These are phyloP conservation scores for Mucor saturninus DNA, from an alignment of 371 early-diverging fungal species.

Conservation along the genomic window DNA sequence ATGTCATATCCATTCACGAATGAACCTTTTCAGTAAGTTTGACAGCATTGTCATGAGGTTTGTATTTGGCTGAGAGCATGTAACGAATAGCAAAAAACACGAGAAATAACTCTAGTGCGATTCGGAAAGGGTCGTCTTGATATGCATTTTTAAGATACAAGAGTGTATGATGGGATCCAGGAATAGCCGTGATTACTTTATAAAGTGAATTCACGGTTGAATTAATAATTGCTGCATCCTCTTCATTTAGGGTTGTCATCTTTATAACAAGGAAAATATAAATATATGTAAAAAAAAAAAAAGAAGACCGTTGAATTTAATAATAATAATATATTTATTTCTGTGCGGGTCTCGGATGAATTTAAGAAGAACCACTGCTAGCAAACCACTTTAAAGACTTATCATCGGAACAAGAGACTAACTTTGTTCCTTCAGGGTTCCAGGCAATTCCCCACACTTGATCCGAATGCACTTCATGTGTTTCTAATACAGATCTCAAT, in stretches of 20 bases:
- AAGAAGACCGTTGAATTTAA: background rate
- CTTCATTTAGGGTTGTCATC: constrained; percentile 15
- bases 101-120: constrained; percentile 84
- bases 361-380: constrained; percentile 50
- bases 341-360: background rate
- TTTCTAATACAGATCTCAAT: constrained; percentile 75
- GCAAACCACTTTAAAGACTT: constrained; percentile 59
- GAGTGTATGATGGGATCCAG: constrained; percentile 78
- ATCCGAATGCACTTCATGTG: constrained; percentile 79
- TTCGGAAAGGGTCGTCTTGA: constrained; percentile 96
- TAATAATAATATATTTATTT: no score
- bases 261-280: constrained; percentile 4
- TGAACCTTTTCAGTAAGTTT: constrained; percentile 82
- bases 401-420: constrained; percentile 80
- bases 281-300: constrained; percentile 4
- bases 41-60: constrained; percentile 82
- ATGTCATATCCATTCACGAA: no score
- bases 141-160: constrained; percentile 91
- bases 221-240: constrained; percentile 49
- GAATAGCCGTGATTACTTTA: constrained; percentile 57
- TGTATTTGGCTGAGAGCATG: constrained; percentile 83
- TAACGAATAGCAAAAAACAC: constrained; percentile 92
- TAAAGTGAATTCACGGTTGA: constrained; percentile 52
- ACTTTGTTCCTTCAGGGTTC: constrained; percentile 76
- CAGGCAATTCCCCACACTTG: constrained; percentile 84